A percentile compares a stretch with the other conserved stretches of the same genome.
These are phyloP conservation scores for Ophiosphaerella herpotricha DNA, from an alignment of 2,329 filamentous ascomycete species.

Conservation along the genomic window DNA sequence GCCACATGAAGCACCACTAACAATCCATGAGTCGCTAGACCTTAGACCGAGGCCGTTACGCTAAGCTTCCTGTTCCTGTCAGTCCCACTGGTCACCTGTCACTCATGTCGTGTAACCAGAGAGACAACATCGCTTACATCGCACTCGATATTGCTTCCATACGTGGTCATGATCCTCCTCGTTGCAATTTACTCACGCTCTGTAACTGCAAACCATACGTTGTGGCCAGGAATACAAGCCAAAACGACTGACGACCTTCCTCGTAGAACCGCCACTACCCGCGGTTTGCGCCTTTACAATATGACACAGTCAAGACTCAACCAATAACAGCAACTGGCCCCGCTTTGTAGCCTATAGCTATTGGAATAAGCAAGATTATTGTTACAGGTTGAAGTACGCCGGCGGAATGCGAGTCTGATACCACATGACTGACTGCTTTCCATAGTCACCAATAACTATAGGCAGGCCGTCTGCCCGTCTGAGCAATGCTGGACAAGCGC, in stretches of 20 bases:
- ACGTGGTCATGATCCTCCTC: not conserved
- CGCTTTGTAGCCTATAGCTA: no score
- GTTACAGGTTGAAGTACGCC: no score
- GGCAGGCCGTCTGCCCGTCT: no score
- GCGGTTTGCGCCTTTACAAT: no score
- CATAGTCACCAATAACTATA: no score
- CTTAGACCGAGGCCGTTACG: not conserved
- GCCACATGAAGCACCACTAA: not conserved
- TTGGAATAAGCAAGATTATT: no score
- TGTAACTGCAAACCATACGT: not conserved
- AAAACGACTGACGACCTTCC: not conserved
- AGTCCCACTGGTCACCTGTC: not conserved
- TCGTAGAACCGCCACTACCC: no score
- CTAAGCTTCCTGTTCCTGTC: constrained; percentile 6
- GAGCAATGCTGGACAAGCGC: no score
- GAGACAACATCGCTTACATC: constrained; percentile 1
- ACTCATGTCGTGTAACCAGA: constrained; percentile 3
- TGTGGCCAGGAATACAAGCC: not conserved
- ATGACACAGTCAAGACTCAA: no score
- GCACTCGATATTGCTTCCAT: not conserved
- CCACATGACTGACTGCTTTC: no score
- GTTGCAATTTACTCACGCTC: not conserved
- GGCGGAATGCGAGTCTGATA: no score
- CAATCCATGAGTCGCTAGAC: not conserved
- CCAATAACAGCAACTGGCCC: no score